Evolutionary conservation across 2,329 filamentous ascomycete genomes (phyloP), one percentile per base, ranked within the genome.

Genomic region (Aspergillus sp.): DNA sequence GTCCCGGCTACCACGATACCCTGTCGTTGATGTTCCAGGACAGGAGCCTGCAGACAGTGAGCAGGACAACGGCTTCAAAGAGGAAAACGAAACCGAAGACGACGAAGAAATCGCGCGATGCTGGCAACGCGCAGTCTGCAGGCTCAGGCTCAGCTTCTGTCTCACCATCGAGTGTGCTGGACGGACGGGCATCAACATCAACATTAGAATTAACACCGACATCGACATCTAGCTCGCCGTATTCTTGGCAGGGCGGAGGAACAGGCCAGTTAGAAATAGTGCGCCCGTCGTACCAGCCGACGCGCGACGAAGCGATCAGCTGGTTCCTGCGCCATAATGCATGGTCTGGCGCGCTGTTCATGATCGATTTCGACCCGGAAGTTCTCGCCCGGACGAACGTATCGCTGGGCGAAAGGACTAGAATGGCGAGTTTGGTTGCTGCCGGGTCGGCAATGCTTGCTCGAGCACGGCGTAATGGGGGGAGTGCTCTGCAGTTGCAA

Each of bases 21-120:
- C 73, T 87, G 33, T 85, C 84, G 34, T 75, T 88, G 56, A 83
- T 87, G 80, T 88, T 88, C 68, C 83, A 85, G 39, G 84, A 88
- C 73, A 84, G 88, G 72, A 87, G 83, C 64, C 82, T 77, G 63
- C 83, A 86, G 64, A 84, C 87, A 44, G 82, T 84, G 27, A 79
- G 79, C 60, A 87, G 85, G 34, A 3, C 15, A 4, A 37, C 34
- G 2, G 12, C 34, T 37, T 5, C 15, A 5, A n/a, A 37, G 5
- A 7, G 15, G 15, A 37, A n/a, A n/a, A 5, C 12, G 6, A 37
- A 37, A 37, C 15, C 34, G 3, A 37, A n/a, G 34, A 2, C 5
- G 12, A n/a, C 34, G 4, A n/a, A 5, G 34, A 37, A n/a, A 37
- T 13, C 34, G 13, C 34, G 34, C 34, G 34, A 37, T 15, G 34